Percentiles rank a stretch among this genome's conserved stretches.
phyloP scores from a whole-genome alignment of 2,329 filamentous ascomycete genomes.

The Beauveria scarabaeidicola region DNA sequence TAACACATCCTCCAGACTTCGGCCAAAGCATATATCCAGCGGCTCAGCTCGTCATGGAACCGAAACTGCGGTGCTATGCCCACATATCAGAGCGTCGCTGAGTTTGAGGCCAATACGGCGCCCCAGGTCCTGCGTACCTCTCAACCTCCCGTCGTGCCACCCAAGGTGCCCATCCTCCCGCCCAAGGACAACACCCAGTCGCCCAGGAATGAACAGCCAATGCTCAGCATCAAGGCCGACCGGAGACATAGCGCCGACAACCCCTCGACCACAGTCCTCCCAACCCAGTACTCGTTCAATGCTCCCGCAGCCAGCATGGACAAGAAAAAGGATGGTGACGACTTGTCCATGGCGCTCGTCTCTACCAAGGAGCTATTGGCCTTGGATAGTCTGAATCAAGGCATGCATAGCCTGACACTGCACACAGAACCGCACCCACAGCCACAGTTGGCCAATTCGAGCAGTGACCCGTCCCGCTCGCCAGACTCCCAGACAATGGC shows the following conservation, averaged over 20 bases:
- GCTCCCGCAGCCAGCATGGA: constrained; percentile 22
- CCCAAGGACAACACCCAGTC: constrained; percentile 27
- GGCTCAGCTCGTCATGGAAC: constrained; percentile 44
- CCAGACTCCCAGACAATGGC: constrained; percentile 23
- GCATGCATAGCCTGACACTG: constrained; percentile 33
- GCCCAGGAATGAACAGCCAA: constrained; percentile 33
- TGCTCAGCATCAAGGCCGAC: constrained; percentile 30
- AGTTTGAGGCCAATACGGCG: constrained; percentile 28
- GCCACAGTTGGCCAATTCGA: constrained; percentile 21
- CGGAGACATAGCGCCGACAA: constrained; percentile 26
- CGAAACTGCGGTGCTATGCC: constrained; percentile 36
- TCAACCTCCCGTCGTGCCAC: constrained; percentile 17
- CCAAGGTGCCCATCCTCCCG: constrained; percentile 11
- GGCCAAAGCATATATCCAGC: constrained; percentile 51
- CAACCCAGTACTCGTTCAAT: constrained; percentile 24
- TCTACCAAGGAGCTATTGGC: constrained; percentile 46
- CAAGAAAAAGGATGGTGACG: constrained; percentile 27
- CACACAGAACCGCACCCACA: constrained; percentile 20
- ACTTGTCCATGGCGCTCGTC: constrained; percentile 38
- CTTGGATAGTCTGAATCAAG: constrained; percentile 33
- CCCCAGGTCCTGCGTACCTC: constrained; percentile 19
- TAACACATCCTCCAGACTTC: constrained; percentile 38
- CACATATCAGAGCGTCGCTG: constrained; percentile 46
- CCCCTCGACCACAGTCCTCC: constrained; percentile 20
- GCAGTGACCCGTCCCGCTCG: constrained; percentile 26